Evolutionary conservation across 176 grass and related monocot species (phyloP).

Genomic region (Thalia dealbata): DNA sequence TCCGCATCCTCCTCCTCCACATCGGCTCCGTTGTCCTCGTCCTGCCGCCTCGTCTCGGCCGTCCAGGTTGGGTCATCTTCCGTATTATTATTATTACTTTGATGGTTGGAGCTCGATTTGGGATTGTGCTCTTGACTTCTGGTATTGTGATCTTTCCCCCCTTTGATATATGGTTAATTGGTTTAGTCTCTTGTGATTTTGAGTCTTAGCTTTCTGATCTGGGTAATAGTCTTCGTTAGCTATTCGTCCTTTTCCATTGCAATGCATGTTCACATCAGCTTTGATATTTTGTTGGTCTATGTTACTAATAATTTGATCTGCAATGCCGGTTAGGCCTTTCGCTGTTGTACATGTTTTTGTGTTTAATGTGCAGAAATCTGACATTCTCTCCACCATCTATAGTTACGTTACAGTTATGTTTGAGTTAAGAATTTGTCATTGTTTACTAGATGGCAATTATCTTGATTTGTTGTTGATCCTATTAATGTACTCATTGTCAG

Average conservation of each 20-base stretch:
- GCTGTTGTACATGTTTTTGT: neutral
- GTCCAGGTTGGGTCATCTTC: constrained; percentile 1
- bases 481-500: too few relatives aligned
- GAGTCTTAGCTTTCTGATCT: neutral
- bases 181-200: too few relatives aligned
- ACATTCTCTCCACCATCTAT: too few relatives aligned
- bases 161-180: neutral
- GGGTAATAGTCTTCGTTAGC: neutral
- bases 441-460: neutral
- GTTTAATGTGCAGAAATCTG: too few relatives aligned
- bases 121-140: neutral
- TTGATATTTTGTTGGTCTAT: neutral
- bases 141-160: neutral
- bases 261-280: neutral
- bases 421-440: too few relatives aligned
- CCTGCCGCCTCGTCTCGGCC: neutral
- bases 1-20: constrained; percentile 2
- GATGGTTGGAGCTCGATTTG: neutral
- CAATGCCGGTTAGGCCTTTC: neutral
- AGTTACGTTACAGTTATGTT: too few relatives aligned
- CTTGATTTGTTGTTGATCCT: too few relatives aligned
- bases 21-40: neutral
- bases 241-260: neutral
- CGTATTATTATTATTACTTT: neutral
- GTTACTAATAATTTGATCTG: neutral